Percentiles rank a stretch among this genome's conserved stretches.
Evolutionary conservation across 805 yeast species (phyloP).

Genomic region (Komagataella kurtzmanii): DNA sequence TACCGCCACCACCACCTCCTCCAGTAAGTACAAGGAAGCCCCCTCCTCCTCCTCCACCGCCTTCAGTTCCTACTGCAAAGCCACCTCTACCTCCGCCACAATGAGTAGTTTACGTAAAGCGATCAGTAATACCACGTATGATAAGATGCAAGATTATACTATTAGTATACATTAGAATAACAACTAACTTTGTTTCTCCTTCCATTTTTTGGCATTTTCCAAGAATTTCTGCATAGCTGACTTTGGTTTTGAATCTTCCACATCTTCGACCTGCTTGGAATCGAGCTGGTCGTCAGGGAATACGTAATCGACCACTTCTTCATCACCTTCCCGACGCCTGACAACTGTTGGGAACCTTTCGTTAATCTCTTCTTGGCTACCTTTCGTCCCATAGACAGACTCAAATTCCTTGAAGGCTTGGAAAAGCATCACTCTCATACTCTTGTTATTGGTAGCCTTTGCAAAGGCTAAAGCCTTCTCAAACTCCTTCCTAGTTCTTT

Average conservation of each 20-base stretch:
- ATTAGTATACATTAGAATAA: constrained; percentile 10
- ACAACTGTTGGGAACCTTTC: constrained; percentile 41
- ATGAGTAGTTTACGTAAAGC: background rate
- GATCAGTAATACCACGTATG: background rate
- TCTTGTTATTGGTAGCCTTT: constrained; percentile 19
- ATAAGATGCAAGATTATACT: background rate
- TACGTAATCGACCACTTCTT: constrained; percentile 44
- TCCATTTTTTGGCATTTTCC: constrained; percentile 38
- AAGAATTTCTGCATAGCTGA: constrained; percentile 13
- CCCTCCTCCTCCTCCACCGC: constrained; percentile 5
- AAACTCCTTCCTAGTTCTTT: constrained; percentile 8
- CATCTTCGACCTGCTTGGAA: constrained; percentile 4
- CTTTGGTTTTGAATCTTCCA: constrained; percentile 2
- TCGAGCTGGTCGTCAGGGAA: constrained; percentile 49
- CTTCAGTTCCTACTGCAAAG: constrained; percentile 11
- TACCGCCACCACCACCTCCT: constrained; percentile 12
- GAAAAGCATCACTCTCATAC: constrained; percentile 32
- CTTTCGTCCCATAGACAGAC: constrained; percentile 37
- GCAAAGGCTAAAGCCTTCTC: constrained; percentile 17
- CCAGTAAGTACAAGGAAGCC: constrained; percentile 8
- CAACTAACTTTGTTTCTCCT: background rate
- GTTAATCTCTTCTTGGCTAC: constrained; percentile 20
- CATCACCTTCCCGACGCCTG: constrained; percentile 33
- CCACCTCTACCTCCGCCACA: constrained; percentile 14
- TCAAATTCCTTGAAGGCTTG: constrained; percentile 61